phyloP scores from a whole-genome alignment of 2,329 filamentous ascomycete genomes.

The Penicillium hordei region DNA sequence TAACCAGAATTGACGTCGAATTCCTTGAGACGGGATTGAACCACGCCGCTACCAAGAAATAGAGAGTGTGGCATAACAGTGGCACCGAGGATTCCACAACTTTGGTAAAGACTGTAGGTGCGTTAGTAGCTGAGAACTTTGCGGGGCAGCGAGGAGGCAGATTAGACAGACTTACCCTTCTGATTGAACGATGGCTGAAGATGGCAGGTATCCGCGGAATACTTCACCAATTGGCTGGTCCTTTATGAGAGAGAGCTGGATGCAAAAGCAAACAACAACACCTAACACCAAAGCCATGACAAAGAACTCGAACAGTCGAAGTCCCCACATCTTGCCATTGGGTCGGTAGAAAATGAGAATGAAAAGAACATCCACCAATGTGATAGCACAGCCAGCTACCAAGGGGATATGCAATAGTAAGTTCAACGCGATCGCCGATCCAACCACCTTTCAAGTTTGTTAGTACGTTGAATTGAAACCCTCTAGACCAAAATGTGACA shows the following conservation, averaged over 20 bases:
- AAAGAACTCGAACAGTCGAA: conserved; percentile 56
- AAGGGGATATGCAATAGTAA: conserved; percentile 55
- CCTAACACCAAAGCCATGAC: conserved; percentile 56
- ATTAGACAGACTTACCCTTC: conserved; percentile 45
- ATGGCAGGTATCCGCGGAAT: conserved; percentile 57
- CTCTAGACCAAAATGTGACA: background rate
- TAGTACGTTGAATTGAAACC: background rate
- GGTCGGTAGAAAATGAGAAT: conserved; percentile 58
- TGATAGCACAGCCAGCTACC: conserved; percentile 58
- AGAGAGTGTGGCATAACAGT: conserved; percentile 62
- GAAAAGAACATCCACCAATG: conserved; percentile 56
- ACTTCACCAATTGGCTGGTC: conserved; percentile 52
- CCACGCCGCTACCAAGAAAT: conserved; percentile 57
- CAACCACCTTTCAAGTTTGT: conserved; percentile 49
- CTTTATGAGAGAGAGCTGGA: conserved; percentile 56
- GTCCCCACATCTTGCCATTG: conserved; percentile 51
- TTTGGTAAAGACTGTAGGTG: conserved; percentile 50
- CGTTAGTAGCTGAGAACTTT: conserved; percentile 7
- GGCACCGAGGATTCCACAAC: conserved; percentile 53
- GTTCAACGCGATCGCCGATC: conserved; percentile 58
- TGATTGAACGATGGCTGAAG: conserved; percentile 52
- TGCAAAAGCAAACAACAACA: conserved; percentile 58
- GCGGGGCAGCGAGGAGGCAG: background rate
- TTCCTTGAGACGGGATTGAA: conserved; percentile 54
- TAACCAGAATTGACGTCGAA: conserved; percentile 47